Evolutionary conservation across 176 grass and related monocot genomes (phyloP), one percentile per base, ranked within the genome.

Genomic region (Poa pratensis): DNA sequence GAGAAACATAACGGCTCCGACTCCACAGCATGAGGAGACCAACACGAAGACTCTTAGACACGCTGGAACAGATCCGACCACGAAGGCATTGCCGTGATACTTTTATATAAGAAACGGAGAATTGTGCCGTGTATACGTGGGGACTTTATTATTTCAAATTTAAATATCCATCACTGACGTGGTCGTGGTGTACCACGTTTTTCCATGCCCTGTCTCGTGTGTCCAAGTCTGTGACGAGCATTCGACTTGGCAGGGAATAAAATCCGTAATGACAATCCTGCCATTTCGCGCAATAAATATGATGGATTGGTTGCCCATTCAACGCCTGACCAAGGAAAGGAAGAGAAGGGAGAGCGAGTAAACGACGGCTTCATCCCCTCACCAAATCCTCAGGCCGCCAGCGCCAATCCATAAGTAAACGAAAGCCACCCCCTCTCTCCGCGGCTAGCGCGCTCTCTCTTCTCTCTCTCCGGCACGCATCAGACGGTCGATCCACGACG

Each of bases 141-240:
- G 10, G 42, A 23, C 69, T 73, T 49, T 22, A 13, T 73, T 73
- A 37, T 35, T 24, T 48, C 83, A 86, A 62, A 34, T 80, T n/a
- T n/a, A n/a, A 17, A 15, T 46, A 69, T 48, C 65, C 73, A 86
- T 37, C 12, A 79, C 71, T 87, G 80, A 42, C 75, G 72, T 87
- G 89, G 28, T 87, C 75, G 72, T 87, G 89, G 28, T 84, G 68
- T 80, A 61, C 84, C 84, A 90, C 84, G 84, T 87, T 84, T 90
- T 40, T 83, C 10, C 84, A 80, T 80, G 84, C 6, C 71, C 63
- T 6, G 6, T 27, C 45, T 23, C n/a, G 48, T 51, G 35, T 69
- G 80, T 80, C 88, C 80, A 48, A 63, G 48, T 90, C 74, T 63
- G 35, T n/a, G 34, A 43, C 8, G 42, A 7, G 58, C n/a, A 75